Evolutionary conservation across 1,284 basidiomycete genomes (phyloP).

Genomic region (Malassezia restricta): DNA sequence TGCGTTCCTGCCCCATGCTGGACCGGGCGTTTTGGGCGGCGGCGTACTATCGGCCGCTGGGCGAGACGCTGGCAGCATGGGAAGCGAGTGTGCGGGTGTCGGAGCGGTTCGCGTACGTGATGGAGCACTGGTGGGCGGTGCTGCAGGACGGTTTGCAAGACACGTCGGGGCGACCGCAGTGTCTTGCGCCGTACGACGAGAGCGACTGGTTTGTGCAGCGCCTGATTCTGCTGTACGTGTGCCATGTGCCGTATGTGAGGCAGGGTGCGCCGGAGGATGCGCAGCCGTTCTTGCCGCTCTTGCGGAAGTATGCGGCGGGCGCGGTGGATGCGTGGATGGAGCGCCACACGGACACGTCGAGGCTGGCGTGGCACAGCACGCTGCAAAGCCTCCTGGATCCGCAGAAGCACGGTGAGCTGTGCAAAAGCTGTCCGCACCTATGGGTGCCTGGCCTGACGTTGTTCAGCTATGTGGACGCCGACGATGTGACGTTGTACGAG

Average conservation of each 20-base stretch:
- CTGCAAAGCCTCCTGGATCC: too few species aligned
- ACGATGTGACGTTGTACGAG: too few species aligned
- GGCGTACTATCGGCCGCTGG: slow-evolving; percentile 6
- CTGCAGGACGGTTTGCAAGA: slow-evolving; percentile 1
- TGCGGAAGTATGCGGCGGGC: neutral
- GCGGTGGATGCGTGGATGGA: neutral
- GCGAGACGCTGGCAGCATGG: neutral
- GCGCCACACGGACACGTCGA: neutral
- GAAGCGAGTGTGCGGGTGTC: neutral
- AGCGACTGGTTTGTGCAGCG: slow-evolving; percentile 1
- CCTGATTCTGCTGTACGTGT: slow-evolving; percentile 4
- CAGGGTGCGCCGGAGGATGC: neutral
- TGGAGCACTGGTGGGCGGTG: neutral
- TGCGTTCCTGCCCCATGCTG: too few species aligned
- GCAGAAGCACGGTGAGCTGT: too few species aligned
- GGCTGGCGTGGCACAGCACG: too few species aligned
- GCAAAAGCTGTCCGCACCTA: too few species aligned
- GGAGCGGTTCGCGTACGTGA: neutral
- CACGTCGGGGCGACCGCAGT: neutral
- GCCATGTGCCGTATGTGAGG: slow-evolving; percentile 7
- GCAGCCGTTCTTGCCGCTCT: slow-evolving; percentile 10
- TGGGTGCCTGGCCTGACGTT: too few species aligned
- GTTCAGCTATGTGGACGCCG: too few species aligned
- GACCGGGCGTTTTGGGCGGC: neutral
- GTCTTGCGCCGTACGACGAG: neutral